Conservation (phyloP, 805 yeast genomes). For the Debaryomyces hansenii region DNA sequence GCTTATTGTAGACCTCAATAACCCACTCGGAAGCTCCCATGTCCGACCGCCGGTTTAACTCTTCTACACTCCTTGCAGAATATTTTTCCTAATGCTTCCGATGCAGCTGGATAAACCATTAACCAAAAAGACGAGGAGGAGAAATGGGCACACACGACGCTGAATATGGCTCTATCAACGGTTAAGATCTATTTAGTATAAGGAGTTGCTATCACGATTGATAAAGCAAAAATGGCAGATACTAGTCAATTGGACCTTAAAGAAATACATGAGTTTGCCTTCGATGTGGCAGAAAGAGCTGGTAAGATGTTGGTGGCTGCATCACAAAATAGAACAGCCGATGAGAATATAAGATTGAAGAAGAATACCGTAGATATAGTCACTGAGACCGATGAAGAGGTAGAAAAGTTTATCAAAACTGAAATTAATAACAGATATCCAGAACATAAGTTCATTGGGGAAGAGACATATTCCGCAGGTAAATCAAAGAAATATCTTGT, state of each 20-base stretch:
- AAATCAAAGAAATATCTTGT: constrained; percentile 9
- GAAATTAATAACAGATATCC: constrained; percentile 8
- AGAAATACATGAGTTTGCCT: constrained; percentile 11
- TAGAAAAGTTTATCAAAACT: constrained; percentile 11
- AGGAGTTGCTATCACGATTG: too few species aligned
- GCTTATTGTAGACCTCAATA: too few species aligned
- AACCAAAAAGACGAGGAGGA: too few species aligned
- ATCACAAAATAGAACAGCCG: constrained; percentile 3
- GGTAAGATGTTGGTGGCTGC: constrained; percentile 9
- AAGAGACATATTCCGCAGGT: constrained; percentile 14
- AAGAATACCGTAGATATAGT: constrained; percentile 14
- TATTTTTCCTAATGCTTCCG: too few species aligned
- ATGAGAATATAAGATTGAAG: constrained; percentile 7
- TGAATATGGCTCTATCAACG: too few species aligned
- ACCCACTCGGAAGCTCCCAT: too few species aligned
- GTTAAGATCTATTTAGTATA: too few species aligned
- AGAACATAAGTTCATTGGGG: constrained; percentile 13
- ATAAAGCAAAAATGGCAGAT: not conserved
- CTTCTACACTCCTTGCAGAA: too few species aligned
- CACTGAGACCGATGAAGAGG: constrained; percentile 12
- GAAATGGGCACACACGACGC: too few species aligned
- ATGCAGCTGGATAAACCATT: too few species aligned
- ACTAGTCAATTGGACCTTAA: constrained; percentile 5
- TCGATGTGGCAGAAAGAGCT: constrained; percentile 11
- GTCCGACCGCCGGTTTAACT: too few species aligned